Conservation (phyloP, 768 basidiomycete species). For the Rhizopogon salebrosus region DNA sequence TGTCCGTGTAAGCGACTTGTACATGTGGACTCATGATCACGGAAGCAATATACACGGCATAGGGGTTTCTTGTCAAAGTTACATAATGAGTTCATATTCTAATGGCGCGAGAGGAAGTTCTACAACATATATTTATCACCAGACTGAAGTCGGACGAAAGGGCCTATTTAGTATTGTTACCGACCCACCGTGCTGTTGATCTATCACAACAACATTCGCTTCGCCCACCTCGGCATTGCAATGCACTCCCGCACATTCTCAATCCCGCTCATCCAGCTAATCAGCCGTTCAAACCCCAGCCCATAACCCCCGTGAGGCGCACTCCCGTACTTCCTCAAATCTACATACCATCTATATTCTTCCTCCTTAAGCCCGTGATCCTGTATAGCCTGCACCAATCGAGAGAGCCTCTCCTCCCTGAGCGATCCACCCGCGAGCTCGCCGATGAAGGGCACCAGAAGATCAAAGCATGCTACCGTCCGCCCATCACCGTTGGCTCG, state of each 20-base stretch:
- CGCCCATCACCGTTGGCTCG: slow-evolving; percentile 49
- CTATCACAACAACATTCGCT: slow-evolving; percentile 61
- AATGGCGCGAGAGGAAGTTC: too few species aligned
- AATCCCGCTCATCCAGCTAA: slow-evolving; percentile 82
- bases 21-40: neutral
- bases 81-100: too few species aligned
- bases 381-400: slow-evolving; percentile 48
- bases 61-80: too few species aligned
- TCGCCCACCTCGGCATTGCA: slow-evolving; percentile 87
- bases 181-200: too few species aligned
- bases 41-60: neutral
- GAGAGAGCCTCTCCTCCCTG: slow-evolving; percentile 65
- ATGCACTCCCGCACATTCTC: slow-evolving; percentile 93
- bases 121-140: too few species aligned
- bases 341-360: slow-evolving; percentile 69
- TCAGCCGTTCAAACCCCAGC: slow-evolving; percentile 88
- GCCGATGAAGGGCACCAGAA: slow-evolving; percentile 82
- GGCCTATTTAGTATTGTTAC: too few species aligned
- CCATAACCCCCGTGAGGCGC: slow-evolving; percentile 96
- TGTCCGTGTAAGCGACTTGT: neutral
- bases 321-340: slow-evolving; percentile 78
- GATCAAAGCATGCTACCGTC: slow-evolving; percentile 93
- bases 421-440: slow-evolving; percentile 92
- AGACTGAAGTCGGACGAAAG: too few species aligned
- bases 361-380: slow-evolving; percentile 33